These are phyloP conservation scores for Ogataea nakhonphanomensis DNA, from an alignment of 805 yeast species.

Conservation along the genomic window DNA sequence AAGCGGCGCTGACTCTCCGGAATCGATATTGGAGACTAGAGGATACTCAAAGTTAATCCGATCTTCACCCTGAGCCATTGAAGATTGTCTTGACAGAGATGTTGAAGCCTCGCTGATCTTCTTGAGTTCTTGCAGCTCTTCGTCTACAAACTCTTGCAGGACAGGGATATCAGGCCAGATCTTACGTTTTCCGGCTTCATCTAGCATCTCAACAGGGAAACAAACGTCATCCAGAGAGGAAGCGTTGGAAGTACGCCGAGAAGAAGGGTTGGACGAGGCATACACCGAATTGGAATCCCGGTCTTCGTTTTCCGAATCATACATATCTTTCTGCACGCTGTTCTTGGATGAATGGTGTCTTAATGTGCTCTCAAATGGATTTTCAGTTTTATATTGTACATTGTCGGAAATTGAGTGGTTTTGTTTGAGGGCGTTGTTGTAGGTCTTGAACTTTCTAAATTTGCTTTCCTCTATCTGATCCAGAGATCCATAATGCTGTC, in stretches of 20 bases:
- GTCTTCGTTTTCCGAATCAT: conserved; percentile 12
- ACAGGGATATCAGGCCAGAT: conserved; percentile 84
- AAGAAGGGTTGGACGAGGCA: conserved; percentile 56
- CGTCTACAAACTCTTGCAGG: conserved; percentile 70
- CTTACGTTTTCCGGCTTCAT: conserved; percentile 33
- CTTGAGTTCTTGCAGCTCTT: conserved; percentile 48
- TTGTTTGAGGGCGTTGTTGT: conserved; percentile 10
- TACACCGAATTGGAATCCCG: conserved; percentile 27
- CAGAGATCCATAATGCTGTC: conserved; percentile 3
- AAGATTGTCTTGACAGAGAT: conserved; percentile 25
- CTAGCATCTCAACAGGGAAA: conserved; percentile 65
- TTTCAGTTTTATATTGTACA: conserved; percentile 15
- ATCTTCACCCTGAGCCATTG: conserved; percentile 9
- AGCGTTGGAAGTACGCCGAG: conserved; percentile 57
- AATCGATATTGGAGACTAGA: conserved; percentile 31
- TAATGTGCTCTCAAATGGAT: conserved; percentile 15
- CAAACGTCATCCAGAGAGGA: conserved; percentile 92
- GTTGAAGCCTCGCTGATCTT: conserved; percentile 26
- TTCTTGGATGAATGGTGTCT: conserved; percentile 1
- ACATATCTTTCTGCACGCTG: neutral
- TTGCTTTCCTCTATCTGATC: conserved; percentile 4
- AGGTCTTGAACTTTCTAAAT: conserved; percentile 3
- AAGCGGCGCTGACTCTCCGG: conserved; percentile 26
- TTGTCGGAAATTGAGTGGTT: conserved; percentile 1
- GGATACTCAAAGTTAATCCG: conserved; percentile 41